These are phyloP conservation scores for Yamadazyma membranifaciens DNA, from an alignment of 1,139 yeast genomes.

Conservation along the genomic window DNA sequence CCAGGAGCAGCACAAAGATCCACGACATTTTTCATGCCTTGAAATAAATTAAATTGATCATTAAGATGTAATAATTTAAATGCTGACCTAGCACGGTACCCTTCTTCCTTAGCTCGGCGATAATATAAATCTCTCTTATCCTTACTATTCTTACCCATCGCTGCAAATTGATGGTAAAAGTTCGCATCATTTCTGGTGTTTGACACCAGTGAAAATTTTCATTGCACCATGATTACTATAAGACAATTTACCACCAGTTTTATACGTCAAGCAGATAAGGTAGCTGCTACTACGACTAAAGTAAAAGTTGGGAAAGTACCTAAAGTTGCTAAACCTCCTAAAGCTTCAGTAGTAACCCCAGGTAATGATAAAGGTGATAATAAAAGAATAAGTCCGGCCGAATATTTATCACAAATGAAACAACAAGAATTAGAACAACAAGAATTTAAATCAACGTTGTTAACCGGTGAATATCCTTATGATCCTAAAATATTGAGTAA, in stretches of 20 bases:
- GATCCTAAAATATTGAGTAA: constrained; percentile 41
- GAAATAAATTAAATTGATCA: constrained; percentile 81
- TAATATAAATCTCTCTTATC: constrained; percentile 91
- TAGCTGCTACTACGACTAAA: neutral
- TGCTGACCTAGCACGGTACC: constrained; percentile 96
- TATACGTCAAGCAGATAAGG: constrained; percentile 2
- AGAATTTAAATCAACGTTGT: constrained; percentile 28
- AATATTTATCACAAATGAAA: constrained; percentile 26
- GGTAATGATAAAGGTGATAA: neutral
- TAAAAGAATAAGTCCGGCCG: constrained; percentile 30
- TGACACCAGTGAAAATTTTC: constrained; percentile 4
- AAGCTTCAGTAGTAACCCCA: neutral
- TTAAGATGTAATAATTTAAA: constrained; percentile 86
- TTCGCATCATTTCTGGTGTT: neutral
- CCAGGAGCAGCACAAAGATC: constrained; percentile 99
- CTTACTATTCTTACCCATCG: constrained; percentile 93
- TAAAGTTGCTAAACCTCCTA: neutral
- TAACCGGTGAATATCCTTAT: constrained; percentile 32
- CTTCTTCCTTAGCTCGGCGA: constrained; percentile 94
- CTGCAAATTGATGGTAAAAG: neutral
- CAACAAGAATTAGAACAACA: constrained; percentile 28
- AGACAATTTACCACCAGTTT: constrained; percentile 2
- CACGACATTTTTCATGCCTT: constrained; percentile 77
- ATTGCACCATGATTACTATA: constrained; percentile 2
- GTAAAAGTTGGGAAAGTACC: neutral